Base-by-base conservation (phyloP, 805 yeast species). In the Starmerella kuoi region DNA sequence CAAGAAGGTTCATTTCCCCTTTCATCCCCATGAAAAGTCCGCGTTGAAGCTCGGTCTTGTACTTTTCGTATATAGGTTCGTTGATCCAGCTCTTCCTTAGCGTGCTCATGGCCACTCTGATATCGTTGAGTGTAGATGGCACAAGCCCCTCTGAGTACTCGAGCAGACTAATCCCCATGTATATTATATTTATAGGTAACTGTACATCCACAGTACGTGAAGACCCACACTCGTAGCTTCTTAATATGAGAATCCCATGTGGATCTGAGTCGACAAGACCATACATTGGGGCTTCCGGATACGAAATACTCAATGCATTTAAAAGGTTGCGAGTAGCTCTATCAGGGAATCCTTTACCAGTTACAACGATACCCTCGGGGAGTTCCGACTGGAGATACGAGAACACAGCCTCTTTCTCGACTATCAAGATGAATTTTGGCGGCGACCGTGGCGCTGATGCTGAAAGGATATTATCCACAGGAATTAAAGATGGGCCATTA, bases 301-400 rank as follows among this genome's bases (percentile, higher is more conserved):
- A 46, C 17, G 52, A 45, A 3, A 47, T 38, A 11, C 57, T 41
- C 11, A 71, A 38, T 2, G 49, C 47, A 4, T 47, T 35, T 7
- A 74, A 48, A 42, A 77, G 67, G 20, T 53, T 48, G 37, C 67
- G 62, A 0, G 84, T 76, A 5, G 70, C 57, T 11, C 63, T 52
- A 54, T 79, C 86, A 0, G 86, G 84, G 51, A 65, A 77, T 4
- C 86, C 86, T 53, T 72, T 74, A 0, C 81, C 84, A 0, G 83
- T 76, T 4, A 77, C 50, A 0, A 73, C 27, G 9, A 70, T 46
- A 11, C 53, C 53, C 18, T 52, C 47, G 8, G 48, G 35, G 8
- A 58, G 40, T 6, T 44, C 42, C 3, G 43, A 41, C 26, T 57
- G 55, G 7, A 66, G 45, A 14, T 60, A 59, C 15, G 63, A 48